Percentiles rank a stretch among this genome's conserved stretches.
Evolutionary conservation across 2,329 filamentous ascomycete species (phyloP).

Genomic region (Sarocladium brachiariae): DNA sequence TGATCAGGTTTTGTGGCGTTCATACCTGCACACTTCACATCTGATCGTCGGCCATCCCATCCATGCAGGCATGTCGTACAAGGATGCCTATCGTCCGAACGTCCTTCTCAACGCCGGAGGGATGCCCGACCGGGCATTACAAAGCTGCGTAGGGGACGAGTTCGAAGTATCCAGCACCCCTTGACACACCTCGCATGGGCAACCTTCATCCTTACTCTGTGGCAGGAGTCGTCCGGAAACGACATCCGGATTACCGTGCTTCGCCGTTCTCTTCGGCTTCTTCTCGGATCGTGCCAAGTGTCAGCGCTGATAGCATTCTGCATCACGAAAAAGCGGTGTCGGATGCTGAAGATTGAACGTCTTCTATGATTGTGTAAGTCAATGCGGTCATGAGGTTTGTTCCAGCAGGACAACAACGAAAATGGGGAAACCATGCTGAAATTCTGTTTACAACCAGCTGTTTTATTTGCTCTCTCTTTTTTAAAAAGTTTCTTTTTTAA

Average conservation of each 20-base stretch:
- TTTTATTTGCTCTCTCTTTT: no score
- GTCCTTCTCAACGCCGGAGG: slow-evolving; percentile 65
- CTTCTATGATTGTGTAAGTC: background rate
- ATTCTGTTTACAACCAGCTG: no score
- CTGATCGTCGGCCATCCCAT: slow-evolving; percentile 52
- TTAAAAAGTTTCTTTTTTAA: no score
- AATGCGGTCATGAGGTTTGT: background rate
- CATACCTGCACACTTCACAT: slow-evolving; percentile 64
- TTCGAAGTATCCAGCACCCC: slow-evolving; percentile 66
- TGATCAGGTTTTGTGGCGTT: slow-evolving; percentile 55
- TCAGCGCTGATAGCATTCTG: slow-evolving; percentile 47
- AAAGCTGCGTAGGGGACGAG: slow-evolving; percentile 58
- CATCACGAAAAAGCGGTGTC: slow-evolving; percentile 7
- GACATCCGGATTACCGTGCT: slow-evolving; percentile 49
- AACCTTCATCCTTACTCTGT: slow-evolving; percentile 46
- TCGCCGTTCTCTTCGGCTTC: slow-evolving; percentile 62
- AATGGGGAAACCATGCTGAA: no score
- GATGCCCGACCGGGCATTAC: slow-evolving; percentile 57
- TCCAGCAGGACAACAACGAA: background rate
- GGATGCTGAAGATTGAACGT: slow-evolving; percentile 3
- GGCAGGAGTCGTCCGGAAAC: slow-evolving; percentile 46
- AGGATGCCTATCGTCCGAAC: slow-evolving; percentile 59
- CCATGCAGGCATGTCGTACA: slow-evolving; percentile 44
- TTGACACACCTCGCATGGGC: slow-evolving; percentile 39
- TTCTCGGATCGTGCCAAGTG: slow-evolving; percentile 60